A percentile compares a stretch with the other conserved stretches of the same genome.
Evolutionary conservation across 1,139 yeast species (phyloP).

Genomic region (Suhomyces coccinellae): DNA sequence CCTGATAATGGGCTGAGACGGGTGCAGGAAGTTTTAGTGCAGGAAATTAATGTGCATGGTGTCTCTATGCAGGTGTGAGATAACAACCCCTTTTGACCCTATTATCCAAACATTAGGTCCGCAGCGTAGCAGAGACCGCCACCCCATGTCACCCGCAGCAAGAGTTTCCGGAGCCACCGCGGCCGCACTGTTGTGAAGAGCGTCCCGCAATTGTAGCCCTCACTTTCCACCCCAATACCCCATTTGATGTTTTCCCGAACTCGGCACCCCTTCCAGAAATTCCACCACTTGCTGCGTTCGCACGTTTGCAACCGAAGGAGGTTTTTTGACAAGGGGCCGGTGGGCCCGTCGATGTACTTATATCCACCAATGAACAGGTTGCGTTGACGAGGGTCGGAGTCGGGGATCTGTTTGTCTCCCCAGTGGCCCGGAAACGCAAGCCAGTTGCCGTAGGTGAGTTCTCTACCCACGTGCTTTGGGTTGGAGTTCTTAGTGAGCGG

Average conservation of each 20-base stretch:
- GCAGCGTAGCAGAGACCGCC: constrained; percentile 65
- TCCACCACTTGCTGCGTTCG: constrained; percentile 86
- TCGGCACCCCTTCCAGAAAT: constrained; percentile 72
- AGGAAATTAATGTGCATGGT: no score
- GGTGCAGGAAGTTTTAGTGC: background rate
- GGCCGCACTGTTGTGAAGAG: constrained; percentile 56
- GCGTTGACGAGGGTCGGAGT: constrained; percentile 72
- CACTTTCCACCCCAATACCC: constrained; percentile 89
- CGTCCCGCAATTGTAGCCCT: constrained; percentile 69
- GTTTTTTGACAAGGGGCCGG: constrained; percentile 83
- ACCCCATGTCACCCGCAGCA: constrained; percentile 66
- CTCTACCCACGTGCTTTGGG: constrained; percentile 53
- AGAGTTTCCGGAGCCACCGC: constrained; percentile 40
- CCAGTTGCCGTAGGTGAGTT: constrained; percentile 73
- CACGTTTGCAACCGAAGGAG: constrained; percentile 70
- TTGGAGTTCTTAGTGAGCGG: constrained; percentile 45
- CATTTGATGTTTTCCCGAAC: constrained; percentile 70
- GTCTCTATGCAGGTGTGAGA: no score
- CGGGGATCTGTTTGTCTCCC: constrained; percentile 79
- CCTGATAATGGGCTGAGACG: background rate
- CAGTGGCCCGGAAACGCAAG: constrained; percentile 77
- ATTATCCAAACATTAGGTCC: constrained; percentile 57
- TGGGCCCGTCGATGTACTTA: constrained; percentile 88
- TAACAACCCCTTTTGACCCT: no score
- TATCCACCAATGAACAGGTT: constrained; percentile 84